phyloP scores from a whole-genome alignment of 148 eudicot genomes.

The Rheum nobile region DNA sequence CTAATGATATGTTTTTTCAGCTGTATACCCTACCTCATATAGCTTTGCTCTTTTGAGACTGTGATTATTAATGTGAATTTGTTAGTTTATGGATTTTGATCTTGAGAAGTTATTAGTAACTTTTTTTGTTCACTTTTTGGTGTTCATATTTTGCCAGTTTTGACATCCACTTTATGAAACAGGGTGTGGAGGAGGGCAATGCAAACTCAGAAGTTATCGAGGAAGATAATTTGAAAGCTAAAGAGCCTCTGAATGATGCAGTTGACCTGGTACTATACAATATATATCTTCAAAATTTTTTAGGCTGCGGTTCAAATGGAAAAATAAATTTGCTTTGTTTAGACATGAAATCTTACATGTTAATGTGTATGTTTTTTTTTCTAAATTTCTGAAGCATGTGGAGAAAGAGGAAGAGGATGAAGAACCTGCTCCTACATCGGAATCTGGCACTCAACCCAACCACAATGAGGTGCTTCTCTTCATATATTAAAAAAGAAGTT shows the following conservation, averaged over 20 bases:
- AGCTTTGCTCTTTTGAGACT: not conserved
- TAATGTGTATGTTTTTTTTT: conserved; percentile 6
- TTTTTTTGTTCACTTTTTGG: not conserved
- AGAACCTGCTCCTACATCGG: conserved; percentile 24
- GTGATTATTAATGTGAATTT: not conserved
- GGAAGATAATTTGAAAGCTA: conserved; percentile 25
- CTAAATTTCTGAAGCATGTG: conserved; percentile 19
- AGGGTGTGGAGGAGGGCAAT: conserved; percentile 39
- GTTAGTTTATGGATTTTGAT: not conserved
- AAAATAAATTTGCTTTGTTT: conserved; percentile 10
- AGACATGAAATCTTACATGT: conserved; percentile 6
- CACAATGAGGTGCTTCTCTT: conserved; percentile 34
- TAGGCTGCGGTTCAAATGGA: not conserved
- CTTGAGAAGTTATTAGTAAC: not conserved
- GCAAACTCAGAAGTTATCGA: conserved; percentile 24
- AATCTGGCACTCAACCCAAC: conserved; percentile 20
- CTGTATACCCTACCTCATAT: not conserved
- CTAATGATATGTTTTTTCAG: not conserved
- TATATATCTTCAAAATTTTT: not conserved
- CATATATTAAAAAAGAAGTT: not conserved
- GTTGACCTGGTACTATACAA: conserved; percentile 28
- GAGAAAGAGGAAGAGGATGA: conserved; percentile 29
- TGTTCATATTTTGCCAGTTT: conserved; percentile 2
- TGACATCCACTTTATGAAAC: conserved; percentile 10
- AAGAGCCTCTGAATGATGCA: conserved; percentile 23